phyloP scores from a whole-genome alignment of 345 rosid species.

The Stellera chamaejasme region DNA sequence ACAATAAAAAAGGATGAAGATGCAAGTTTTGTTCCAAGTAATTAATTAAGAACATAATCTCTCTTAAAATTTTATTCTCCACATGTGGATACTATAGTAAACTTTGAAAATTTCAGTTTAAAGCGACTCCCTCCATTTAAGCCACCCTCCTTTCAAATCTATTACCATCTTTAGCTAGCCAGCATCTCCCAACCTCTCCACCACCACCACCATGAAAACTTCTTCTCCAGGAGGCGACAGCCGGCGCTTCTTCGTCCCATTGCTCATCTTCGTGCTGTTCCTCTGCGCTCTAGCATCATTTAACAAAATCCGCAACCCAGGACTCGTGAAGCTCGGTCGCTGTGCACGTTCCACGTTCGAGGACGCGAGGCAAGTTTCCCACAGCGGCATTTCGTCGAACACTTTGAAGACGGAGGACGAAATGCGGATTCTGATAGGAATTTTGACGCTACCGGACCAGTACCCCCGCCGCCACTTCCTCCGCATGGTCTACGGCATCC shows the following conservation, averaged over 20 bases:
- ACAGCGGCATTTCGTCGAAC: too few relatives aligned
- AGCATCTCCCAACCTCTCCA: not conserved
- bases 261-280: constrained; percentile 9
- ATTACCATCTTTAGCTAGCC: too few relatives aligned
- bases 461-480: constrained; percentile 64
- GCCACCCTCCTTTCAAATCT: not conserved
- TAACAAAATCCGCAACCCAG: constrained; percentile 8
- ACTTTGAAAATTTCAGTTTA: constrained; percentile 15
- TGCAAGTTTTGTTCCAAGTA: too few relatives aligned
- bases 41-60: too few relatives aligned
- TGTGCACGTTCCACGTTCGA: constrained; percentile 29
- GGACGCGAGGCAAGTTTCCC: too few relatives aligned
- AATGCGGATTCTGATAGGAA: constrained; percentile 66
- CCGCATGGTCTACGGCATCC: constrained; percentile 66
- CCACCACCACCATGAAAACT: constrained; percentile 4
- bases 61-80: not conserved
- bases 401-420: constrained; percentile 14
- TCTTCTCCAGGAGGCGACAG: constrained; percentile 5
- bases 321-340: constrained; percentile 32
- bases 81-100: too few relatives aligned
- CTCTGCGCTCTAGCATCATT: constrained; percentile 14
- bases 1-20: too few relatives aligned
- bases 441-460: constrained; percentile 77
- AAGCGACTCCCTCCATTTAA: constrained; percentile 11
- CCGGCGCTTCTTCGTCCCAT: constrained; percentile 1